These are phyloP conservation scores for Alternaria ethzedia DNA, from an alignment of 2,329 filamentous ascomycete species.

Conservation along the genomic window DNA sequence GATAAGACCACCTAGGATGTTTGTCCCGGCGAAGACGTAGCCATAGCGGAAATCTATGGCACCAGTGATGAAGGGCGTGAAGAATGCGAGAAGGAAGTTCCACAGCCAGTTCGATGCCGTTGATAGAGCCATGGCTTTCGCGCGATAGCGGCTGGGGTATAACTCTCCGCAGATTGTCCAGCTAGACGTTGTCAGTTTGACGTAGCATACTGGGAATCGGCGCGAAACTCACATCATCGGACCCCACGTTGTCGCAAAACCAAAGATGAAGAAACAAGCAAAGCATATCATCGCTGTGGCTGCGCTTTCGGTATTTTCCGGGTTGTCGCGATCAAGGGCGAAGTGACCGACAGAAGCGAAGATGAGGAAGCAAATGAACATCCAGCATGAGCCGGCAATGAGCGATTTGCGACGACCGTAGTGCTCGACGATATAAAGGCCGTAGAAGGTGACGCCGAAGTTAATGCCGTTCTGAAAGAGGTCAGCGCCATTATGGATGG, in stretches of 20 bases:
- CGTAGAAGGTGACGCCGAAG: conserved; percentile 54
- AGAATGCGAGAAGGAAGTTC: conserved; percentile 63
- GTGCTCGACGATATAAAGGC: conserved; percentile 54
- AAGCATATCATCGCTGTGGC: conserved; percentile 68
- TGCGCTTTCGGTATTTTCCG: conserved; percentile 37
- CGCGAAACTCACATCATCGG: conserved; percentile 57
- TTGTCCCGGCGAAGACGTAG: conserved; percentile 76
- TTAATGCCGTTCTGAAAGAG: conserved; percentile 49
- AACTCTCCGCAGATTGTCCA: conserved; percentile 73
- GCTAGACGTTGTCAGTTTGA: conserved; percentile 43
- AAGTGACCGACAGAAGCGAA: conserved; percentile 56
- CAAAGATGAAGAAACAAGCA: conserved; percentile 70
- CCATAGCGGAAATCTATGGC: conserved; percentile 75
- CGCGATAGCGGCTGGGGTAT: conserved; percentile 63
- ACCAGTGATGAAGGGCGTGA: conserved; percentile 76
- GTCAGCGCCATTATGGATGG: neutral
- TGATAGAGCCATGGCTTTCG: conserved; percentile 51
- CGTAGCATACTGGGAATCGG: neutral
- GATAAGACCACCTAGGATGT: conserved; percentile 65
- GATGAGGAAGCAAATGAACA: conserved; percentile 65
- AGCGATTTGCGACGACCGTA: conserved; percentile 54
- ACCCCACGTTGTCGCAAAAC: conserved; percentile 72
- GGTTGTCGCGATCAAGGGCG: conserved; percentile 41
- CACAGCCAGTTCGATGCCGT: conserved; percentile 53
- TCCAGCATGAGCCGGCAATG: conserved; percentile 54